phyloP scores from a whole-genome alignment of 768 basidiomycete genomes.

The Tylopilus balloui region DNA sequence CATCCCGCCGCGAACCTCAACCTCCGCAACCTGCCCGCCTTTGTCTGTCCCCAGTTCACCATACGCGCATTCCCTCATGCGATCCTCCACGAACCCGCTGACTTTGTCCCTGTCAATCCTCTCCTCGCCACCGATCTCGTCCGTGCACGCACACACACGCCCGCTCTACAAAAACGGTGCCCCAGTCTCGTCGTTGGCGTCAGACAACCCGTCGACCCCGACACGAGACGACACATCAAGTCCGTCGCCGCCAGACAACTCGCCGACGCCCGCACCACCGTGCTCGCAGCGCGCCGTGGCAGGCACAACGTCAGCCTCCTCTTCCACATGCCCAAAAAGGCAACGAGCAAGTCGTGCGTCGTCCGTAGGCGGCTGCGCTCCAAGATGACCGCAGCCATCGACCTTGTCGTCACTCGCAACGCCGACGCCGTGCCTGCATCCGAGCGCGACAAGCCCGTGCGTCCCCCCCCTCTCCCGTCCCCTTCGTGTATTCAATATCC shows the following conservation, averaged over 20 bases:
- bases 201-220: not conserved
- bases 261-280: constrained; percentile 4
- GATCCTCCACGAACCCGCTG: constrained; percentile 10
- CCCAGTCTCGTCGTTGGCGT: not conserved
- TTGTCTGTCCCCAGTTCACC: constrained; percentile 18
- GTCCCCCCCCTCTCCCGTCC: not conserved
- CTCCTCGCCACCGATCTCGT: constrained; percentile 16
- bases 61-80: constrained; percentile 24
- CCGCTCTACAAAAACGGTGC: not conserved
- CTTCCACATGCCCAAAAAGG: constrained; percentile 23
- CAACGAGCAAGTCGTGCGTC: constrained; percentile 22
- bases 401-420: constrained; percentile 16
- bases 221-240: not conserved
- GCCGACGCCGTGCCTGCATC: constrained; percentile 4
- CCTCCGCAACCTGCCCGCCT: constrained; percentile 14
- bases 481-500: not conserved
- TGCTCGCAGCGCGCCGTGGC: constrained; percentile 6
- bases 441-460: not conserved
- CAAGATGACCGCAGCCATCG: constrained; percentile 19
- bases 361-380: constrained; percentile 20
- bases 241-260: not conserved
- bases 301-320: constrained; percentile 14
- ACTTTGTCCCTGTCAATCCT: constrained; percentile 19
- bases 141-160: not conserved
- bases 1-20: constrained; percentile 18